Evolutionary conservation across 2,329 filamentous ascomycete genomes (phyloP).

Genomic region (Ophiostoma quercus): DNA sequence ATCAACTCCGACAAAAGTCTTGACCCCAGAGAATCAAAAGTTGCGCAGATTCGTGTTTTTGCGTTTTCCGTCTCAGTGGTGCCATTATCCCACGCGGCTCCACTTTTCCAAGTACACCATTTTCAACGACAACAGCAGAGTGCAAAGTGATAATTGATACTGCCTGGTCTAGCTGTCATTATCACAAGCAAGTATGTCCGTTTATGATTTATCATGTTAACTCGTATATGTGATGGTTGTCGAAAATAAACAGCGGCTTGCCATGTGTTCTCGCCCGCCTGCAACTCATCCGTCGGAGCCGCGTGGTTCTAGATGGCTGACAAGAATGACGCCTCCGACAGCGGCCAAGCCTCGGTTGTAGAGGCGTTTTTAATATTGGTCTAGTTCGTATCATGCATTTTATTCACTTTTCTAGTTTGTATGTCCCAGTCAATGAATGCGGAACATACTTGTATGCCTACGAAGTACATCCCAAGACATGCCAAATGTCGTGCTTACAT

Average conservation of each 20-base stretch:
- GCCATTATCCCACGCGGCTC: constrained; percentile 2
- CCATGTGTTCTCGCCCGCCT: not conserved
- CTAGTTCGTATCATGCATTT: no score
- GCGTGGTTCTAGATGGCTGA: not conserved
- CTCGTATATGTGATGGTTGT: not conserved
- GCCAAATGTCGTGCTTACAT: not conserved
- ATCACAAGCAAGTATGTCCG: not conserved
- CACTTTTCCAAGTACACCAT: not conserved
- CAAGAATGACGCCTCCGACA: not conserved
- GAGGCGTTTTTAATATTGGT: not conserved
- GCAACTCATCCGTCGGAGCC: not conserved
- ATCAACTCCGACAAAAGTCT: no score
- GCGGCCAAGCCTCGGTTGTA: not conserved
- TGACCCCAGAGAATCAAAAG: not conserved
- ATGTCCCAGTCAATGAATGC: no score
- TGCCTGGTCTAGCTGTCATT: not conserved
- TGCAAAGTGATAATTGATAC: not conserved
- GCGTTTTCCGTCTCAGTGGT: not conserved
- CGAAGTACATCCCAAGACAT: no score
- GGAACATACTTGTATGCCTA: no score
- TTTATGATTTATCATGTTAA: not conserved
- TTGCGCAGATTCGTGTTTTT: not conserved
- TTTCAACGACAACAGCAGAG: not conserved
- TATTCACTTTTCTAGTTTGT: no score
- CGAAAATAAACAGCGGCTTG: not conserved